A percentile compares a stretch with the other conserved stretches of the same genome.
phyloP scores from a whole-genome alignment of 371 early-diverging fungal species.

The Mortierella sp. region DNA sequence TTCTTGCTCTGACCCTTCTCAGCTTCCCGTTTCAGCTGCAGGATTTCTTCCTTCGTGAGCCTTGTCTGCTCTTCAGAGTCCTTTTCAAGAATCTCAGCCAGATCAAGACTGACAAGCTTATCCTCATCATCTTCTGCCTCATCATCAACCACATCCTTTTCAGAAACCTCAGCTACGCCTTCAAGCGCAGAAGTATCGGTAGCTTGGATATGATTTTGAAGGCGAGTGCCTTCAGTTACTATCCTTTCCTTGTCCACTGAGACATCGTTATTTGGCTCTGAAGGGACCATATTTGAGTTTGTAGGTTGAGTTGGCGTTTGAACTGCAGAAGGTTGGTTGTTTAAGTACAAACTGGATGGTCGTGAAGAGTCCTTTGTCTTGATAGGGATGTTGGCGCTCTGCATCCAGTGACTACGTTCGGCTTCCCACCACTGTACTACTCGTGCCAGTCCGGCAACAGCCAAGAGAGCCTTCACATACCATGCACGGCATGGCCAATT shows the following conservation, averaged over 20 bases:
- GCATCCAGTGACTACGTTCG: slow-evolving; percentile 60
- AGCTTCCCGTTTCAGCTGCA: slow-evolving; percentile 65
- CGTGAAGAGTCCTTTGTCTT: slow-evolving; percentile 40
- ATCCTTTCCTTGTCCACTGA: background rate
- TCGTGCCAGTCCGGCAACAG: slow-evolving; percentile 70
- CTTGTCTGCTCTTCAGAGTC: slow-evolving; percentile 29
- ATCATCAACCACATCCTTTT: background rate
- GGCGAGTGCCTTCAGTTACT: background rate
- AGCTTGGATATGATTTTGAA: background rate
- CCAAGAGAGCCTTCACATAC: slow-evolving; percentile 67
- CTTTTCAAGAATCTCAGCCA: slow-evolving; percentile 35
- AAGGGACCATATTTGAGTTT: background rate
- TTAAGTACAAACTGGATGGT: slow-evolving; percentile 31
- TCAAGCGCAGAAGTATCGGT: background rate
- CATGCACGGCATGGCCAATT: slow-evolving; percentile 72
- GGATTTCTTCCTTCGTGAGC: slow-evolving; percentile 52
- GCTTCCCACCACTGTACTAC: slow-evolving; percentile 77
- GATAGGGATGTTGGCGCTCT: slow-evolving; percentile 38
- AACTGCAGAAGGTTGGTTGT: slow-evolving; percentile 6
- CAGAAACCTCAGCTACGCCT: background rate
- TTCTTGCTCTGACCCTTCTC: slow-evolving; percentile 70
- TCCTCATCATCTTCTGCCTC: slow-evolving; percentile 4
- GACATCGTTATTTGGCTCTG: background rate
- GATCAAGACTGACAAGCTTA: slow-evolving; percentile 22
- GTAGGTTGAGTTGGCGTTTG: background rate